Percentiles rank a stretch among this genome's conserved stretches.
Evolutionary conservation across 345 rosid species (phyloP).

Genomic region (Hibiscus mutabilis): DNA sequence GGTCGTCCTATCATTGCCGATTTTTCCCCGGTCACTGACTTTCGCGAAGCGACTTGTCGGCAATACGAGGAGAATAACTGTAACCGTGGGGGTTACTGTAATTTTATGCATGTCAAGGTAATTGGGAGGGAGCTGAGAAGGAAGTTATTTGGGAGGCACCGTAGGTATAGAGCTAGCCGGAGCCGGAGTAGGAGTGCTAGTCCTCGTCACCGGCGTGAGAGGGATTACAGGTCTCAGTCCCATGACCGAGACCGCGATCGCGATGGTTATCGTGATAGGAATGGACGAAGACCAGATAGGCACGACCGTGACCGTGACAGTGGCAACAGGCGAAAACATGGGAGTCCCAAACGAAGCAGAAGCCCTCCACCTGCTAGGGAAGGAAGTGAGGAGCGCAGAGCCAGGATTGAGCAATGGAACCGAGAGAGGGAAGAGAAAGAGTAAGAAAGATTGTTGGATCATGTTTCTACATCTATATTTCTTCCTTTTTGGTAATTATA

Average conservation of each 20-base stretch:
- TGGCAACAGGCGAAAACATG: constrained; percentile 29
- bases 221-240: background rate
- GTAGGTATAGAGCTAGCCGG: background rate
- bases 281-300: constrained; percentile 33
- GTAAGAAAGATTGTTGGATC: background rate
- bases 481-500: background rate
- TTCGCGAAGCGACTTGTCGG: background rate
- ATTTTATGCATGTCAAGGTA: constrained; percentile 81
- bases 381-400: constrained; percentile 85
- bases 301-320: constrained; percentile 29
- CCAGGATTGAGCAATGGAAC: constrained; percentile 88
- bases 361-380: constrained; percentile 72
- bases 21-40: background rate
- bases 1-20: background rate
- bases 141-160: constrained; percentile 28
- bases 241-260: background rate
- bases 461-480: background rate
- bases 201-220: background rate
- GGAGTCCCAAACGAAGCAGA: constrained; percentile 54
- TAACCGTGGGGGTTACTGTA: constrained; percentile 84
- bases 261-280: constrained; percentile 16
- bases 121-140: constrained; percentile 75
- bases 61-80: constrained; percentile 48
- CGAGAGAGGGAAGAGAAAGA: constrained; percentile 53
- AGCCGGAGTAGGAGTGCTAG: background rate